Evolutionary conservation across 2,329 filamentous ascomycete species (phyloP), one percentile per base, ranked within the genome.

Genomic region (Dendrostoma leiphaemia): DNA sequence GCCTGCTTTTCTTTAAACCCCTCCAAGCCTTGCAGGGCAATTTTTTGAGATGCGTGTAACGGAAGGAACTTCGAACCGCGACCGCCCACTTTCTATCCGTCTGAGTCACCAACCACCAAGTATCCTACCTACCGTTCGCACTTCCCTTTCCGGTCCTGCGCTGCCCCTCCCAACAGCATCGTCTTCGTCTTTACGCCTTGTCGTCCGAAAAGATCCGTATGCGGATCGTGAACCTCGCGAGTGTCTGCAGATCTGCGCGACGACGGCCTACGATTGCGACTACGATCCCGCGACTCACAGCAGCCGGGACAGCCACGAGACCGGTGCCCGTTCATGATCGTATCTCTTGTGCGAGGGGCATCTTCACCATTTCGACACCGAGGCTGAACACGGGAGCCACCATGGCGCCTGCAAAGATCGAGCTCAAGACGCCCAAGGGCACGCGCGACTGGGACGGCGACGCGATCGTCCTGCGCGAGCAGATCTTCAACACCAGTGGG

Each of bases 381-480:
- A 37, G 41, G 17, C 55, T 29, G 19, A 28, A 37, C 5, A 47
- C 37, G 15, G 19, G 51, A 3, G 12, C 31, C 51, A 28, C 32
- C 15, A 57, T 57, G 55, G 55, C 55, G 40, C 55, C 55, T 17
- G 8, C 48, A 17, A 58, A 58, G 46, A 45, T 58, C 40, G 56
- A 58, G n/a, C 45, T 64, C 13, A 64, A 64, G 57, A 62, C 63
- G 46, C 59, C 60, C n/a, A 64, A 64, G 51, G 63, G 63, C 49
- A 64, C 63, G n/a, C 61, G 61, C 48, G 63, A 64, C 45, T 64
- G 63, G 62, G 59, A 59, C 6, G 62, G 62, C 29, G 52, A 60
- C 21, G 62, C 61, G 35, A 53, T 64, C 24, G 58, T 63, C 17
- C 51, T 64, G 43, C 62, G 62, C 51, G 62, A 64, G 47, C 58